Evolutionary conservation across 2,329 filamentous ascomycete genomes (phyloP), one percentile per base, ranked within the genome.

Genomic region (Penicillium palitans): DNA sequence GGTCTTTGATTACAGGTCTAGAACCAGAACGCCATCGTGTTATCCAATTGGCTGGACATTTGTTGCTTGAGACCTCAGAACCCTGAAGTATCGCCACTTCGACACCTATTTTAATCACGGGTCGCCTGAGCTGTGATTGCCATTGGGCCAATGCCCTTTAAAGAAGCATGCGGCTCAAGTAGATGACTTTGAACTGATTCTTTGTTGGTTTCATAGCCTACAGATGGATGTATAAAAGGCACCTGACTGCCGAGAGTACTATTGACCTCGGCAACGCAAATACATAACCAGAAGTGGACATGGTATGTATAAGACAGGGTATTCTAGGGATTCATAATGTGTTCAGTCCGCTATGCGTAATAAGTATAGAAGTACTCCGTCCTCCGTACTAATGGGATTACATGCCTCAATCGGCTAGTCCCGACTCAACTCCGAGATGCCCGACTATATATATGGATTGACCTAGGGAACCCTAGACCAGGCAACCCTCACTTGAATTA

Each of bases 21-120:
- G 25, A 53, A 35, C 24, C n/a, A 31, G 31, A 35, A 33, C 39
- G 35, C 13, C 45, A 59, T 39, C 46, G 35, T 39, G 47, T 45
- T 19, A 25, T 52, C 54, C 40, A 57, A 57, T 57, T 65, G 35
- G 57, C 67, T 24, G 62, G 52, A 35, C 57, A 59, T 52, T 25
- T 8, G 45, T 37, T 56, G 21, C 24, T 50, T 39, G 9, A 54
- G 50, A 42, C n/a, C 42, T 58, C 40, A 56, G 41, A 25, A 47
- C 42, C 42, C 50, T 54, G 55, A 54, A 58, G 47, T 44, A 54
- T 58, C 27, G 50, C 55, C 55, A 54, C 50, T 35, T 42, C 2
- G 37, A 54, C 33, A 54, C 42, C 42, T 57, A 57, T 46, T 48
- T 42, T 47, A 29, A 47, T 54, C 37, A 33, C 15, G 12, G 37